These are phyloP conservation scores for Aspergillus conjunctus DNA, from an alignment of 495 filamentous ascomycete genomes.

Conservation along the genomic window DNA sequence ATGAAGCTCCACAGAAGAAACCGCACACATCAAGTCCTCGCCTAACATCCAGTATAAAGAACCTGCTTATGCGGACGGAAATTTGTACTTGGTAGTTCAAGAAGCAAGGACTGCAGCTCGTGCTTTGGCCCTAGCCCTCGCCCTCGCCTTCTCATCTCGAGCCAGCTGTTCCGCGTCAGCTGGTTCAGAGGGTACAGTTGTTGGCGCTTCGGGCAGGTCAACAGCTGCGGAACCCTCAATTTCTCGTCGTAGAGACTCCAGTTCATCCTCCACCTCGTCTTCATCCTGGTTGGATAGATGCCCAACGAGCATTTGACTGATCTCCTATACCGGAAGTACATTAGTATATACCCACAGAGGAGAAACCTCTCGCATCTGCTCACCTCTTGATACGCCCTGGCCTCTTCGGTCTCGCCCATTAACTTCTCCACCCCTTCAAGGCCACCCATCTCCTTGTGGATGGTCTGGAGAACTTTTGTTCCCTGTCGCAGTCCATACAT, in stretches of 20 bases:
- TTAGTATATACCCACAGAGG: slow-evolving; percentile 8
- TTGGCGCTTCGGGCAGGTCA: slow-evolving; percentile 63
- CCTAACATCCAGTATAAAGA: neutral
- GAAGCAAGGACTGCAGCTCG: slow-evolving; percentile 36
- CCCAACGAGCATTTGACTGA: slow-evolving; percentile 86
- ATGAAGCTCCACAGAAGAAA: neutral
- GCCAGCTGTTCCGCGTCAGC: slow-evolving; percentile 25
- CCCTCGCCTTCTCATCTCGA: slow-evolving; percentile 23
- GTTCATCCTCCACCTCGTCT: slow-evolving; percentile 95
- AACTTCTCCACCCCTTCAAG: slow-evolving; percentile 90
- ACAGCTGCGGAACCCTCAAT: slow-evolving; percentile 44
- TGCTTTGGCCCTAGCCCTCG: slow-evolving; percentile 42
- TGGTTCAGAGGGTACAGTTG: slow-evolving; percentile 32
- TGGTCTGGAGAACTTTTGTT: slow-evolving; percentile 83
- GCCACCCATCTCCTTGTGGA: slow-evolving; percentile 94
- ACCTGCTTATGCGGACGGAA: neutral
- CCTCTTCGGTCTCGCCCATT: slow-evolving; percentile 88
- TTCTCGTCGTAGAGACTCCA: slow-evolving; percentile 77
- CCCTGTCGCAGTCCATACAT: slow-evolving; percentile 91
- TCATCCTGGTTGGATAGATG: slow-evolving; percentile 90
- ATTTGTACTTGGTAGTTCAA: neutral
- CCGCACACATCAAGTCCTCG: neutral
- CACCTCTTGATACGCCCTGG: slow-evolving; percentile 83
- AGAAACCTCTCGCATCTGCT: slow-evolving; percentile 16
- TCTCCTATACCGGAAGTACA: slow-evolving; percentile 58